Conservation (phyloP, 306 rosid species). For the Cucumis melo region DNA sequence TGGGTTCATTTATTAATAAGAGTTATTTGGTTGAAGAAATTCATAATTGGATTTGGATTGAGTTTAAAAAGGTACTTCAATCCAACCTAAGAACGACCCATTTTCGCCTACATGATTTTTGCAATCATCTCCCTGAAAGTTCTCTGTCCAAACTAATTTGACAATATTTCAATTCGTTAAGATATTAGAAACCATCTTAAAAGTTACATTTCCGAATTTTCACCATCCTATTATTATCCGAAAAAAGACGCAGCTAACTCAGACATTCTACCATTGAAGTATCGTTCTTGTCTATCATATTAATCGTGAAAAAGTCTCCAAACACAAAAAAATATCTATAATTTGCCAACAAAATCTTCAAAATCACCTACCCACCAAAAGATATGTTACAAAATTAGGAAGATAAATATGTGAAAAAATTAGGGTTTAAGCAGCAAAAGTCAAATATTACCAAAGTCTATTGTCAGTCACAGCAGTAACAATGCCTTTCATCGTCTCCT, state of each 20-base stretch:
- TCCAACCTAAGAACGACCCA: too few relatives aligned
- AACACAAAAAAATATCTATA: too few relatives aligned
- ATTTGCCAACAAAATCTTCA: neutral
- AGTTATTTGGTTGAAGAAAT: too few relatives aligned
- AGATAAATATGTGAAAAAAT: neutral
- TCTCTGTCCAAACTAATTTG: too few relatives aligned
- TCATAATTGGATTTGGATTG: too few relatives aligned
- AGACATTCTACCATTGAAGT: neutral
- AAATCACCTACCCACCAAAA: neutral
- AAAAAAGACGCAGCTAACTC: neutral
- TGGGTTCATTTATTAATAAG: too few relatives aligned
- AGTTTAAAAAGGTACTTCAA: too few relatives aligned
- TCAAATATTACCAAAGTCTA: conserved; percentile 33
- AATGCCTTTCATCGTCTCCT: conserved; percentile 79
- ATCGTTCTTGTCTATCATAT: neutral
- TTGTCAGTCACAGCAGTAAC: conserved; percentile 56
- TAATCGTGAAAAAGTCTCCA: neutral
- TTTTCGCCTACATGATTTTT: too few relatives aligned
- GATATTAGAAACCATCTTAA: neutral
- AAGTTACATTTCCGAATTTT: neutral
- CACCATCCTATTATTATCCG: neutral
- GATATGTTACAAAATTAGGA: neutral
- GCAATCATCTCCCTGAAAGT: too few relatives aligned
- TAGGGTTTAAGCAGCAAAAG: neutral
- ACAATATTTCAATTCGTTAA: neutral